phyloP scores from a whole-genome alignment of 139 green algal species.

The Volvox reticuliferus region DNA sequence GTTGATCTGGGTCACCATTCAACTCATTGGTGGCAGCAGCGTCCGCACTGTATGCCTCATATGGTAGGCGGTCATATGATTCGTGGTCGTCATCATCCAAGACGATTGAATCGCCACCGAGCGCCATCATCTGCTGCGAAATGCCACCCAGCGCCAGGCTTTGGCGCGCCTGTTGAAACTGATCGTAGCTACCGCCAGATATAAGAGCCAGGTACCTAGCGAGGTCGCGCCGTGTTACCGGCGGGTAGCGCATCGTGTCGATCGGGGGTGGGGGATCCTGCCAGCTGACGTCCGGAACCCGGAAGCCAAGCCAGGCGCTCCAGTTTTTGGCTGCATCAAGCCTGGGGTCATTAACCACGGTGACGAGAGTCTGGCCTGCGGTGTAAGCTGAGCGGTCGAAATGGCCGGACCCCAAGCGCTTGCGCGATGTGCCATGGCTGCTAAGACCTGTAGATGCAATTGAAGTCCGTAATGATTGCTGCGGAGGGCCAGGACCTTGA shows the following conservation, averaged over 20 bases:
- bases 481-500: conserved; percentile 2
- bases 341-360: conserved; percentile 67
- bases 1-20: background rate
- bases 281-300: conserved; percentile 41
- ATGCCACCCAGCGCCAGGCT: conserved; percentile 51
- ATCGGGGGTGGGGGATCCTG: conserved; percentile 53
- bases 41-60: background rate
- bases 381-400: conserved; percentile 31
- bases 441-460: background rate
- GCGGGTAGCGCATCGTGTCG: conserved; percentile 64
- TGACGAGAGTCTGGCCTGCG: conserved; percentile 61
- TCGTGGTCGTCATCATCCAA: conserved; percentile 6
- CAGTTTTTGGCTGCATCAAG: conserved; percentile 38
- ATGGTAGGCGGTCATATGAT: background rate
- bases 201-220: conserved; percentile 59
- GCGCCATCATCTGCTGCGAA: conserved; percentile 34
- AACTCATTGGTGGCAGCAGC: background rate
- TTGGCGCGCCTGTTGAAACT: conserved; percentile 57
- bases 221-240: conserved; percentile 56
- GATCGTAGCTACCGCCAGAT: conserved; percentile 43
- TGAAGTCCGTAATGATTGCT: background rate
- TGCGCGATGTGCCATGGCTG: conserved; percentile 20
- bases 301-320: conserved; percentile 49
- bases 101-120: conserved; percentile 4
- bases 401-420: background rate